Evolutionary conservation across 2,329 filamentous ascomycete genomes (phyloP).

Genomic region (Teratosphaeria viscida): DNA sequence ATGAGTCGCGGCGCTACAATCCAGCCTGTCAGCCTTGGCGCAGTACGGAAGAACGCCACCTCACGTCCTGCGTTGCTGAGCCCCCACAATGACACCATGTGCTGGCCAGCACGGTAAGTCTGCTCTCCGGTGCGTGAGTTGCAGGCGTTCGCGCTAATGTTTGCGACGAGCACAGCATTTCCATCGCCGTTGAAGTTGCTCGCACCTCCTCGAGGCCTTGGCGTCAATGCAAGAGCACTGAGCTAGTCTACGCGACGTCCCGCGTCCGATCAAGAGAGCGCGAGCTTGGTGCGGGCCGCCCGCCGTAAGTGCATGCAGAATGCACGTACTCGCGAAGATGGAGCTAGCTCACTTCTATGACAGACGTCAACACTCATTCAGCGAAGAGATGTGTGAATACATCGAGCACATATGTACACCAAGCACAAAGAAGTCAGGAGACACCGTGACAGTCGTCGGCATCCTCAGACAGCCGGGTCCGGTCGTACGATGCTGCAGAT

Average conservation of each 20-base stretch:
- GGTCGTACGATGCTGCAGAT: not conserved
- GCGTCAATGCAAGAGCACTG: not conserved
- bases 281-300: not conserved
- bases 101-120: not conserved
- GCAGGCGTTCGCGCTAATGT: not conserved
- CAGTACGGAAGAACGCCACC: not conserved
- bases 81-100: not conserved
- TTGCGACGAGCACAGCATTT: not conserved
- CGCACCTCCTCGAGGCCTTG: not conserved
- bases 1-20: not conserved
- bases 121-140: not conserved
- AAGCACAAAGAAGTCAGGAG: not conserved
- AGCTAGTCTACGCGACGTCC: not conserved
- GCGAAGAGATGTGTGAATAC: not conserved
- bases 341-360: not conserved
- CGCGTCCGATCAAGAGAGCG: not conserved
- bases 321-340: not conserved
- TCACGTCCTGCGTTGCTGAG: not conserved
- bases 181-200: not conserved
- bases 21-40: not conserved
- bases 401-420: not conserved
- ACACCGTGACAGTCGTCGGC: not conserved
- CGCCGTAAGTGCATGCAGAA: not conserved
- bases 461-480: not conserved
- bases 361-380: not conserved